Evolutionary conservation across 116 monocot species (phyloP).

Genomic region (Iris pallida): DNA sequence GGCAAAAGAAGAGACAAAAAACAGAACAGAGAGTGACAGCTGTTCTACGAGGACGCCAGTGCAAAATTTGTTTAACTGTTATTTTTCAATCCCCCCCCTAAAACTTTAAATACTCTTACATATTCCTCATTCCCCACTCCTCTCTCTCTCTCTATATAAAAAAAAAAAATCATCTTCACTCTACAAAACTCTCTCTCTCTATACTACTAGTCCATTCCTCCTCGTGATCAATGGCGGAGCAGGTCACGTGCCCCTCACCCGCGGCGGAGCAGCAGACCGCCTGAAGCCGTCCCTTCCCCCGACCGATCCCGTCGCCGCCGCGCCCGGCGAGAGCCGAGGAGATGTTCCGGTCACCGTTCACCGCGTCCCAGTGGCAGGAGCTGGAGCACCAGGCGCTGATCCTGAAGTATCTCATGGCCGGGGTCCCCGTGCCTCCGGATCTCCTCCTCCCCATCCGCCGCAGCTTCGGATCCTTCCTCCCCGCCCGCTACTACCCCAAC

Average conservation of each 20-base stretch:
- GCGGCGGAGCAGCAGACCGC: slow-evolving; percentile 22
- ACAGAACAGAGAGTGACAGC: too few relatives aligned
- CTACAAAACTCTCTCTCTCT: too few relatives aligned
- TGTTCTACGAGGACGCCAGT: too few relatives aligned
- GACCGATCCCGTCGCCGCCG: slow-evolving; percentile 12
- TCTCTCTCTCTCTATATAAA: too few relatives aligned
- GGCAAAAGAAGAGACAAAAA: too few relatives aligned
- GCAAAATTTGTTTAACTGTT: too few relatives aligned
- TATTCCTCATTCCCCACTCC: too few relatives aligned
- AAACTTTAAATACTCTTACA: too few relatives aligned
- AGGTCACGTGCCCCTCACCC: slow-evolving; percentile 20
- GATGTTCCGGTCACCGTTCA: slow-evolving; percentile 53
- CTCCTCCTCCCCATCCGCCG: slow-evolving; percentile 60
- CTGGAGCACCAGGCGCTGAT: slow-evolving; percentile 88
- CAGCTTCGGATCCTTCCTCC: slow-evolving; percentile 52
- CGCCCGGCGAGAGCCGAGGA: slow-evolving; percentile 9
- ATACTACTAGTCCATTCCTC: background rate
- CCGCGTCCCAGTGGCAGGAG: slow-evolving; percentile 76
- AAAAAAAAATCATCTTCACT: too few relatives aligned
- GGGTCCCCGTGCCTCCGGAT: slow-evolving; percentile 70
- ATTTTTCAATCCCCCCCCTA: too few relatives aligned
- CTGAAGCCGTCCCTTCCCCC: background rate
- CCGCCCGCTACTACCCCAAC: slow-evolving; percentile 59
- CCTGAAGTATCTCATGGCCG: slow-evolving; percentile 73
- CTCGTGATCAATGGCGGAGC: slow-evolving; percentile 7